phyloP scores from a whole-genome alignment of 2,329 filamentous ascomycete species.

The Periconia digitata region DNA sequence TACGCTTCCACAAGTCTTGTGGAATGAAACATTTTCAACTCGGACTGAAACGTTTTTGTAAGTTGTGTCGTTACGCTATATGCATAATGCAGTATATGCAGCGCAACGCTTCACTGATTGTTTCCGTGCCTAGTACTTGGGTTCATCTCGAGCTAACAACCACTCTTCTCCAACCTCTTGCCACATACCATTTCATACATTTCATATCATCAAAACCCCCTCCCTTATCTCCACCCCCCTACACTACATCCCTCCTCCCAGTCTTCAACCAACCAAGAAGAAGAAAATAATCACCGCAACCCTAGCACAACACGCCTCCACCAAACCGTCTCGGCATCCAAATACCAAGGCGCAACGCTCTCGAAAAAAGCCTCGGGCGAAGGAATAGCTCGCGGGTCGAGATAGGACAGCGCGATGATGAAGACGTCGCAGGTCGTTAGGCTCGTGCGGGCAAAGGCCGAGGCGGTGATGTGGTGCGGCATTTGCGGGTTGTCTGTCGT shows the following conservation, averaged over 20 bases:
- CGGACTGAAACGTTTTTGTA: too few species aligned
- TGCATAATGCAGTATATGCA: too few species aligned
- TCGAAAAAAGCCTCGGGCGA: constrained; percentile 34
- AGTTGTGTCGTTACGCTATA: too few species aligned
- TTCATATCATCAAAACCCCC: too few species aligned
- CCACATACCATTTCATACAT: too few species aligned
- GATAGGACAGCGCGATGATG: constrained; percentile 29
- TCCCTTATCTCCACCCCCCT: background rate
- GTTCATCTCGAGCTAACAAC: too few species aligned
- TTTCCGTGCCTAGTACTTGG: too few species aligned
- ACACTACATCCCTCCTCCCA: background rate
- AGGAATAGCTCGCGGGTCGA: constrained; percentile 19
- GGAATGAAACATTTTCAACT: too few species aligned
- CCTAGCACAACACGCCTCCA: constrained; percentile 30
- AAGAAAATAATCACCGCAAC: constrained; percentile 58
- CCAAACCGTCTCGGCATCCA: constrained; percentile 38
- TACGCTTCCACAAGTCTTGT: too few species aligned
- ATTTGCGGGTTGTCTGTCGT: constrained; percentile 12
- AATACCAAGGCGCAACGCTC: constrained; percentile 34
- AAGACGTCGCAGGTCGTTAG: constrained; percentile 39
- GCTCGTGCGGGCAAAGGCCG: constrained; percentile 34
- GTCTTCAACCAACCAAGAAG: too few species aligned
- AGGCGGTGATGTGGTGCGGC: constrained; percentile 29
- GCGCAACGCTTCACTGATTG: too few species aligned
- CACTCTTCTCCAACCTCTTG: too few species aligned